Conservation (phyloP, 2,329 filamentous ascomycete species). For the Trichophyton benhamiae region DNA sequence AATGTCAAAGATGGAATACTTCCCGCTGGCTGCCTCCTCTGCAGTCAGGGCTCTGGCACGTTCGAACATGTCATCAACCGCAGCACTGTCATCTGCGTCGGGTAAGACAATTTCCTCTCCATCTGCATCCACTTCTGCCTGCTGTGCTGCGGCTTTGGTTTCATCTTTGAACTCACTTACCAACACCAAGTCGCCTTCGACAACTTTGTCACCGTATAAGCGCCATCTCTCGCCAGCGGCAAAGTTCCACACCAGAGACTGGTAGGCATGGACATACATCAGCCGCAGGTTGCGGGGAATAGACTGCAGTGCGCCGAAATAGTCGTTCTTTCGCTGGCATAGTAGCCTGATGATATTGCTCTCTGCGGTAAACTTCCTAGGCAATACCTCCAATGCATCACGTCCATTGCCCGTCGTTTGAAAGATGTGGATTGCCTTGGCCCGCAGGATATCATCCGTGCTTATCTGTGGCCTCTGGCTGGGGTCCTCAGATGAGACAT, state of each 20-base stretch:
- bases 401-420: slow-evolving; percentile 46
- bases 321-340: slow-evolving; percentile 49
- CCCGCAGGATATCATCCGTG: slow-evolving; percentile 65
- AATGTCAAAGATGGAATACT: slow-evolving; percentile 72
- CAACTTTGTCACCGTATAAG: slow-evolving; percentile 57
- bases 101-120: slow-evolving; percentile 56
- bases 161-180: slow-evolving; percentile 41
- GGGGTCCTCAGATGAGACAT: slow-evolving; percentile 28
- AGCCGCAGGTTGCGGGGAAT: slow-evolving; percentile 72
- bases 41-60: slow-evolving; percentile 62
- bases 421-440: slow-evolving; percentile 67
- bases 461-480: slow-evolving; percentile 41
- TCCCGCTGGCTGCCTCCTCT: slow-evolving; percentile 64
- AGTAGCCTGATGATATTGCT: slow-evolving; percentile 66
- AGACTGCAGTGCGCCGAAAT: slow-evolving; percentile 62
- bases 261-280: slow-evolving; percentile 97
- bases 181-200: slow-evolving; percentile 76
- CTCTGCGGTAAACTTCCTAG: slow-evolving; percentile 73
- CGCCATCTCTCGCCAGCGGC: slow-evolving; percentile 71
- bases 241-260: slow-evolving; percentile 88
- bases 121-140: slow-evolving; percentile 42
- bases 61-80: slow-evolving; percentile 45
- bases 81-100: slow-evolving; percentile 43
- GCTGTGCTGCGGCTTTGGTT: slow-evolving; percentile 13
- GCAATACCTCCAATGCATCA: slow-evolving; percentile 56